Evolutionary conservation across 2,329 filamentous ascomycete genomes (phyloP), one percentile per base, ranked within the genome.

Genomic region (Aureobasidium sp.): DNA sequence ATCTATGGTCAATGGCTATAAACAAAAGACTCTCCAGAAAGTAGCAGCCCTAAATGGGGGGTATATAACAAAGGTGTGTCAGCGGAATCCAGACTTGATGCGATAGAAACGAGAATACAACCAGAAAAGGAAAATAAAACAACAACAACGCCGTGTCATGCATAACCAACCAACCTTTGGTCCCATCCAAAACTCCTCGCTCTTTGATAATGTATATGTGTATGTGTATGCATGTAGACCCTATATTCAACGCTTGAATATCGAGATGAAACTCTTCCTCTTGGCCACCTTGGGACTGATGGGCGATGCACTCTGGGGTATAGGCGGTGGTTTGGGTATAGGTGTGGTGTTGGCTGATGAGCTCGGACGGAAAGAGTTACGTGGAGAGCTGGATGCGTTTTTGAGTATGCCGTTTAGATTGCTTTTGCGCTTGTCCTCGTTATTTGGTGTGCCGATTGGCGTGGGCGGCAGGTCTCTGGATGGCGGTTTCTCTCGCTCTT

Each of bases 251-350:
- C 57, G 57, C n/a, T 59, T 73, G 66, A 79, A 79, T 34, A 78
- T 75, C 25, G 71, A 69, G 61, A 78, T 66, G 62, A 80, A 75
- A 63, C 77, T 79, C 70, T 79, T 79, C 62, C 77, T 71, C 69
- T 79, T 79, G 58, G 73, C 71, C 48, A 78, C 69, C 61, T 71
- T 74, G n/a, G 72, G 68, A n/a, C 66, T 67, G 13, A 68, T 61
- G 29, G 64, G 64, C 27, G 62, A 71, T 64, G 30, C 53, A 16
- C 41, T 65, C 3, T 63, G 64, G n/a, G 66, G 66, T 25, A 63
- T 59, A 11, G 61, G 57, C 11, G 67, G 68, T 21, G 69, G 67
- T 42, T 67, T 68, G 1, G 66, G 67, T 27, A 66, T 67, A 8
- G 50, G 32, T 21, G 21, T 21, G 21, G 21, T 21, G 21, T 21